Evolutionary conservation across 2,329 filamentous ascomycete species (phyloP).

Genomic region (Pseudogymnoascus destructans): DNA sequence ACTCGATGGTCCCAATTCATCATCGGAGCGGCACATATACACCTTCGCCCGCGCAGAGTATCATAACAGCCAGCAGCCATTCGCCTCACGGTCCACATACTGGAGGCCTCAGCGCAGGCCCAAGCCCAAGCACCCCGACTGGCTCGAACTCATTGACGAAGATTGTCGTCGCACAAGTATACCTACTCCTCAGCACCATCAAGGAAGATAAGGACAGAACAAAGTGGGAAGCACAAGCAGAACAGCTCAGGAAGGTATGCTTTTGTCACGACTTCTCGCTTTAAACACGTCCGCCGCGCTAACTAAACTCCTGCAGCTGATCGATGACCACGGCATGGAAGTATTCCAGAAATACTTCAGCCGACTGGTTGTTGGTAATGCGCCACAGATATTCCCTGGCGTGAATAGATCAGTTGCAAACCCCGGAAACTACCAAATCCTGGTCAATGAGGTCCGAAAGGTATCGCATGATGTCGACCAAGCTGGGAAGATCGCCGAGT

Average conservation of each 20-base stretch:
- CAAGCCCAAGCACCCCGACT: conserved; percentile 29
- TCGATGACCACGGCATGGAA: conserved; percentile 98
- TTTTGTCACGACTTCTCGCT: neutral
- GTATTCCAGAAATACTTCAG: conserved; percentile 93
- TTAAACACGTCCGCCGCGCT: conserved; percentile 12
- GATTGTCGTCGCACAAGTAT: conserved; percentile 90
- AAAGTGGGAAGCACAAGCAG: conserved; percentile 86
- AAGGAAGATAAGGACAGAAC: conserved; percentile 81
- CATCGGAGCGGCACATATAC: conserved; percentile 26
- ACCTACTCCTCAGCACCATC: conserved; percentile 83
- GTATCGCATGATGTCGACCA: conserved; percentile 68
- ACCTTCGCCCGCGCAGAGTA: conserved; percentile 27
- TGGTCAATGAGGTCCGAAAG: conserved; percentile 76
- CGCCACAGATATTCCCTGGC: conserved; percentile 77
- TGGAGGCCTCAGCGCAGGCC: conserved; percentile 29
- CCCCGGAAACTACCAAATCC: conserved; percentile 69
- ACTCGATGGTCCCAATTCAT: conserved; percentile 11
- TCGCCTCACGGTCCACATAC: conserved; percentile 33
- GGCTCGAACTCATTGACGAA: conserved; percentile 60
- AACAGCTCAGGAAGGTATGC: conserved; percentile 80
- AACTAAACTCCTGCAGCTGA: conserved; percentile 45
- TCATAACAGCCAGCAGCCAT: conserved; percentile 26
- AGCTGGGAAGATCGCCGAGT: conserved; percentile 82
- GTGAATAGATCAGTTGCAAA: conserved; percentile 60
- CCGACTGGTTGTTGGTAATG: conserved; percentile 83